These are phyloP conservation scores for Trichoderma citrinoviride DNA, from an alignment of 2,329 filamentous ascomycete species.

Conservation along the genomic window DNA sequence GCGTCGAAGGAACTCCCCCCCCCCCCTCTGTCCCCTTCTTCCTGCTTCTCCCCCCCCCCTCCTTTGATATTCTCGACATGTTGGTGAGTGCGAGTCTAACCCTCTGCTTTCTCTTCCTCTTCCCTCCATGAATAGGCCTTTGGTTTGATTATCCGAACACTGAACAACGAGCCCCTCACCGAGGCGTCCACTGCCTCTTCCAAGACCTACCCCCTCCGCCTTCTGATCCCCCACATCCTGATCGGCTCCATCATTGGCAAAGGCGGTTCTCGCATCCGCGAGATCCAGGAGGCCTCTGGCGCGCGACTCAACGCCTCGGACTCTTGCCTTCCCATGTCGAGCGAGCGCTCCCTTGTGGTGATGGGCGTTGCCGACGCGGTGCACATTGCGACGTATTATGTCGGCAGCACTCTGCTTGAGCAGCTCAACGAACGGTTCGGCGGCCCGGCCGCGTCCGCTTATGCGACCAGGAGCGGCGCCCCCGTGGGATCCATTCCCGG, in stretches of 20 bases:
- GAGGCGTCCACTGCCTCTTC: constrained; percentile 87
- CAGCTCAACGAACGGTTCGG: constrained; percentile 96
- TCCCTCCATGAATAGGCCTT: constrained; percentile 65
- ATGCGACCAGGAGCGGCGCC: constrained; percentile 90
- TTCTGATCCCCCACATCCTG: constrained; percentile 93
- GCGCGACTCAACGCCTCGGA: constrained; percentile 96
- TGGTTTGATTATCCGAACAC: constrained; percentile 92
- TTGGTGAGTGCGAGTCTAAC: neutral
- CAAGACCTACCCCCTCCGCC: constrained; percentile 93
- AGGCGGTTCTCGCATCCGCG: constrained; percentile 89
- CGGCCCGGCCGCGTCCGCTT: constrained; percentile 93
- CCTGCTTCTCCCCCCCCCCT: neutral
- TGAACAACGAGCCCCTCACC: constrained; percentile 94
- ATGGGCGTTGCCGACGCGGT: constrained; percentile 97
- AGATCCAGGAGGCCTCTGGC: constrained; percentile 97
- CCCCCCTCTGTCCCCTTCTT: neutral
- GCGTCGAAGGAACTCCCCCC: constrained; percentile 30
- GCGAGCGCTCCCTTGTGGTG: constrained; percentile 95
- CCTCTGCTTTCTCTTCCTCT: neutral
- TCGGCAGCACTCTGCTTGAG: constrained; percentile 95
- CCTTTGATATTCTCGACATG: neutral
- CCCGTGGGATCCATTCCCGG: constrained; percentile 92
- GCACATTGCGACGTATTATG: constrained; percentile 98
- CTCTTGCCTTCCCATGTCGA: constrained; percentile 88
- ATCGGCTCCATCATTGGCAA: constrained; percentile 99